Evolutionary conservation across 2,329 filamentous ascomycete genomes (phyloP), one percentile per base, ranked within the genome.

Genomic region (Decorospora gaudefroyi): DNA sequence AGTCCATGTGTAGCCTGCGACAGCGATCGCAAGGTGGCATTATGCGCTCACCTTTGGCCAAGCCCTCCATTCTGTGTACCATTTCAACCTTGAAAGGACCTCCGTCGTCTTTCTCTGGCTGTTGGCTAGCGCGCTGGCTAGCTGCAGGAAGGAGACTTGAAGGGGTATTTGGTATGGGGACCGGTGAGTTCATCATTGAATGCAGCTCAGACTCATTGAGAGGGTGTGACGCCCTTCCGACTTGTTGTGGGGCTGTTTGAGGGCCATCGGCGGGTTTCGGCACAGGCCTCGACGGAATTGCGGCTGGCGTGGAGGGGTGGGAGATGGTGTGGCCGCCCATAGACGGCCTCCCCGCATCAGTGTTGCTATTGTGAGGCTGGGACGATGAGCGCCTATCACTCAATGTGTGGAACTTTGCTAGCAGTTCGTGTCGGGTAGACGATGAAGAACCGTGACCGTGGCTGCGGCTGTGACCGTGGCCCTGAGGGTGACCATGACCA

Each of bases 11-110:
- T 11, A 95, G 75, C 19, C 90, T 79, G 30, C 90, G 80, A 65
- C 90, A 95, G 25, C 89, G 79, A 65, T 95, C 90, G 64, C 90
- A 95, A 0, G 89, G 88, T 7, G 90, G 90, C n/a, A 82, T 71
- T 34, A 95, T 87, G 4, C 81, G 76, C 41, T 90, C 86, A 3
- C 88, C 88, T 33, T 87, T 85, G 33, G 80, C 76, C 3, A 95
- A 72, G 36, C 83, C 83, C 58, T 95, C 90, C 72, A 92, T 88
- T 46, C 84, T 82, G 26, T 85, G 76, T 7, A 87, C 82, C 73
- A 92, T 88, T 43, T 88, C 76, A 5, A 80, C 68, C 50, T 82
- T 82, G 70, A 76, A 83, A 0, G 79, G 79, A 0, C 79, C 80
- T 5, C 78, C 78, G 44, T 82, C 79, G 41, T 82, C 79, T 47